Evolutionary conservation across 73 alveolate genomes (phyloP), one percentile per base, ranked within the genome.

Genomic region (Blepharisma japonicum): DNA sequence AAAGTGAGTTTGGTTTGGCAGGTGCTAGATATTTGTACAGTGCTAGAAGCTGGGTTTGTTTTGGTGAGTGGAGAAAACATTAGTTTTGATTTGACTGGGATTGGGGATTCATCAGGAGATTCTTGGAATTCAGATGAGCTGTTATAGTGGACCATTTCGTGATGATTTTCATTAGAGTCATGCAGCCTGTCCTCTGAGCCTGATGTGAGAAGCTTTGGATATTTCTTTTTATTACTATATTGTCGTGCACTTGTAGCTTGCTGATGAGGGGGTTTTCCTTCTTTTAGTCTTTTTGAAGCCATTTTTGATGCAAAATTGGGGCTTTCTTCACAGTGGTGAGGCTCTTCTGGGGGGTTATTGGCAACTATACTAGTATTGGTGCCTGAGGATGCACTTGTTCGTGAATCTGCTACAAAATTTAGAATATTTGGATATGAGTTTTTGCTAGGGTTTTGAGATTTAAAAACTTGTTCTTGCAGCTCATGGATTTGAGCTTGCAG

Each of bases 401-500:
- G 23, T 14, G 14, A 14, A 61, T 14, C 18, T 32, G 42, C 42
- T 32, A 32, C 42, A 32, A 32, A 32, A 32, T 32, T 32, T 32
- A 32, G 3, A 32, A 32, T 32, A 3, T 32, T 32, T 32, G 42
- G 42, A 32, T 32, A 32, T 9, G 39, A 9, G 14, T 5, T 14
- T 14, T 61, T 20, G 2, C 23, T 14, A 61, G 74, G 74, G 2
- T n/a, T 61, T 20, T 20, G 27, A 61, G 14, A 14, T 14, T 25
- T 61, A 5, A 18, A 61, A 0, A 61, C 14, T 14, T 61, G 74
- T 4, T n/a, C 74, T 25, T 61, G 74, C 4, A 61, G 74, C 4
- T 61, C 74, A 20, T 14, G 74, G 14, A 61, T 61, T 39, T 61
- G 74, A n/a, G 39, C 50, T 61, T 61, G 74, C 23, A 61, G 23